Base-by-base conservation (phyloP, 345 rosid species). In the Eucalyptus albens region DNA sequence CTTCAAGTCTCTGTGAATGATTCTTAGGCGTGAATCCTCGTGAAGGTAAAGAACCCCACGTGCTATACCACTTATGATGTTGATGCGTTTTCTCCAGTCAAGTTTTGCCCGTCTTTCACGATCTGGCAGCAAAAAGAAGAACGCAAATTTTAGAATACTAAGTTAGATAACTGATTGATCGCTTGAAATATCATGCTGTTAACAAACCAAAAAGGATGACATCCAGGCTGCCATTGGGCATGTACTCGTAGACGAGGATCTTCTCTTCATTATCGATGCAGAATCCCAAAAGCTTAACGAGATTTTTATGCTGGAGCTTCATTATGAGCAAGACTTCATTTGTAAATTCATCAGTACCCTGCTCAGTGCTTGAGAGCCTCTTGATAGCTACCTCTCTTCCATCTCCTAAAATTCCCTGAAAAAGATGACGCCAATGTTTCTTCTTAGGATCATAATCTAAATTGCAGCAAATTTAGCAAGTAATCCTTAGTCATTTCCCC, bases 1-100 rank as follows among this genome's bases (percentile, higher is more conserved):
- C 87, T 95, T 95, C 42, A 95, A 92, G 88, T 95, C 96, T 67
- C 95, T 92, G 62, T 94, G 97, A 26, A 94, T 92, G 4, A 95
- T 92, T 88, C 93, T 81, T 49, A 87, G 91, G n/a, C 94, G 92
- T 24, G 96, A 94, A 89, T 94, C 96, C 86, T 94, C 94, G 6
- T 93, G 95, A 40, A 93, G 93, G 56, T 92, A 92, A 62, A 92
- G 90, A 45, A 92, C 50, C 59, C 95, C 93, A 29, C 87, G 91
- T 3, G 92, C 92, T 49, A 92, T 89, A 50, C 94, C 93, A n/a
- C 59, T 80, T 31, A 91, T 89, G 27, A 92, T 92, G 21, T 56
- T 45, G 50, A 82, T 27, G 10, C 92, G 90, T 45, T 16, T 89
- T 65, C 67, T 31, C 94, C 92, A 92, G 56, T 77, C 82, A 4